Evolutionary conservation across 768 basidiomycete genomes (phyloP), one percentile per base, ranked within the genome.

Genomic region (Boletus bicolor): DNA sequence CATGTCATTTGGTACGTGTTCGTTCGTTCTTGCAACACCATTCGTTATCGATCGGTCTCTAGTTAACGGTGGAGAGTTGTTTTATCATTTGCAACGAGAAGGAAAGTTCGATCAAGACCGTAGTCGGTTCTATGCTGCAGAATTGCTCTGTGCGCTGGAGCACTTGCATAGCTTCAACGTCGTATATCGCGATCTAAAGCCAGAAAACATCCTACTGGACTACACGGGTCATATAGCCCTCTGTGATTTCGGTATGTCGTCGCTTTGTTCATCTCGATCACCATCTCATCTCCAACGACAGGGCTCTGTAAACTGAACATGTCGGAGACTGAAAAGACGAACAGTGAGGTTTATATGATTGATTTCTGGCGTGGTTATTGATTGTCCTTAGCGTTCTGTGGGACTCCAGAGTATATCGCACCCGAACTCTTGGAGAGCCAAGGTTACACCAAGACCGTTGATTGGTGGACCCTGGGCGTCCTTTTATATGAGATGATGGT

Each of bases 381-480:
- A 64, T 55, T 53, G 54, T 34, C 21, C 53, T 39, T 61, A 91
- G 89, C 94, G 8, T 99, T 99, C 80, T 99, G 96, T 67, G 96
- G 96, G 7, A 99, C 96, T 6, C 96, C 96, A 2, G 96, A 99
- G 71, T 98, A 98, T 73, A 98, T 98, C 65, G 94, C 95, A 8
- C 96, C 96, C 0, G 96, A 99, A 70, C 82, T 99, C 37, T 82
- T 99, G 59, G 93, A 95, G 69, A 97, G 91, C 58, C 90, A 93
- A 66, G 96, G 97, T 1, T 98, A 99, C 74, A 96, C 93, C 5
- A 95, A 95, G 68, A 97, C 96, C 0, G 97, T 99, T 15, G 96
- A 99, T 67, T 99, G 96, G 96, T 95, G 92, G 96, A 98, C 96
- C 1, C 79, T 98, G 5, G 97, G 96, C 36, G 95, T 98, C 19